phyloP scores from a whole-genome alignment of 176 grass and related monocot species.

The Oryza meyeriana region DNA sequence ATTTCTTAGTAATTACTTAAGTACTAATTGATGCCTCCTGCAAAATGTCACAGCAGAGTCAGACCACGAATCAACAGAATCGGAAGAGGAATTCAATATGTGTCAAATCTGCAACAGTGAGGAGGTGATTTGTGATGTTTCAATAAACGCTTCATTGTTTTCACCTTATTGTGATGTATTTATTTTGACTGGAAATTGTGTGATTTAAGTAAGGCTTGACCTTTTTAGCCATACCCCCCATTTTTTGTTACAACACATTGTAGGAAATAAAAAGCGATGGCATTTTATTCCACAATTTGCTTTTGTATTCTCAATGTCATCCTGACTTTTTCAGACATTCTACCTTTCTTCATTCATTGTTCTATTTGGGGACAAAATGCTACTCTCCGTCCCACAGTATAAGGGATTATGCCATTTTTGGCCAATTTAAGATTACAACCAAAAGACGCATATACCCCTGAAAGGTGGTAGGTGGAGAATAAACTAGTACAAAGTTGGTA shows the following conservation, averaged over 20 bases:
- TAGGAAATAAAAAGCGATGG: not conserved
- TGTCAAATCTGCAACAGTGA: conserved; percentile 89
- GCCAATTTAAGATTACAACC: too few relatives aligned
- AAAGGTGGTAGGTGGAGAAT: too few relatives aligned
- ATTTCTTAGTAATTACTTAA: conserved; percentile 15
- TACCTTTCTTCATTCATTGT: not conserved
- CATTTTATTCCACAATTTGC: not conserved
- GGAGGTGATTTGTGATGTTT: conserved; percentile 58
- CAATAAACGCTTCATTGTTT: not conserved
- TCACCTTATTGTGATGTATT: not conserved
- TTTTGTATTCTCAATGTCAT: not conserved
- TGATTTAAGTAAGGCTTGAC: not conserved
- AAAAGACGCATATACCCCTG: too few relatives aligned
- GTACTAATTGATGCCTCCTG: conserved; percentile 14
- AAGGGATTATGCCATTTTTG: too few relatives aligned
- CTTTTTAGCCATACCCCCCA: not conserved
- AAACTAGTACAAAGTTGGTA: too few relatives aligned
- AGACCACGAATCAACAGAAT: conserved; percentile 77
- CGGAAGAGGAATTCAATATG: conserved; percentile 80
- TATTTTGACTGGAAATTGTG: not conserved
- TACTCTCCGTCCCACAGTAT: too few relatives aligned
- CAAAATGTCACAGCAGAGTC: conserved; percentile 49
- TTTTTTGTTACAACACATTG: conserved; percentile 9
- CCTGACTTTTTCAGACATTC: not conserved
- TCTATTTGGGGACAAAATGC: not conserved